Evolutionary conservation across 139 green algal species (phyloP), one percentile per base, ranked within the genome.

Genomic region (Chlamydomonas asymmetrica): DNA sequence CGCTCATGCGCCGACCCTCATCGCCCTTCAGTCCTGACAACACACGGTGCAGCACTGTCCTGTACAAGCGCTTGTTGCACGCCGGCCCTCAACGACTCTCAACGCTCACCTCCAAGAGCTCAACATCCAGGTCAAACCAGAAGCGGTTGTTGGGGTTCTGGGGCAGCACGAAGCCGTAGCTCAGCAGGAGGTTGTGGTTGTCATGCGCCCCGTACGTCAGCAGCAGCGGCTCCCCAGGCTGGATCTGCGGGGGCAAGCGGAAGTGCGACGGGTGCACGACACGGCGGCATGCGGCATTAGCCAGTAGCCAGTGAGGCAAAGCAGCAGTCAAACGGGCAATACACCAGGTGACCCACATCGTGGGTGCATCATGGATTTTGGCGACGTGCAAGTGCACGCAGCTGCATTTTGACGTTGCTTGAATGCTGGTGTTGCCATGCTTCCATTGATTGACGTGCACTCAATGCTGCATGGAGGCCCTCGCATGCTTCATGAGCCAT

Each of bases 151-250:
- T 45, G 0, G 80, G 80, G 54, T 87, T 88, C 38, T 71, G 50
- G 3, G 67, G 63, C 59, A 85, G 64, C 60, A 79, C 66, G 63
- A 90, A 90, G 62, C 85, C 85, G 65, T 88, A 90, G 50, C 48
- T 75, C 37, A 90, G 76, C 54, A 90, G 76, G 70, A 90, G 80
- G 50, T 90, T 79, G 25, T 61, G 49, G 67, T 88, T 88, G 66
- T 80, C 62, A 39, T 90, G 84, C 2, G 27, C 50, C 43, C 85
- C 85, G 48, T 90, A 90, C 16, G 66, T 79, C 29, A 86, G 64
- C 34, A 72, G 57, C 1, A 90, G 59, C 38, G 80, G 56, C 18
- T 65, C 29, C 0, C 84, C 84, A n/a, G 71, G 43, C 20, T 40
- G 5, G 8, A 88, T 77, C 82, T 88, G 78, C 32, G 39, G 0